phyloP scores from a whole-genome alignment of 768 basidiomycete species.

The Rhodosporidiobolus odoratus region DNA sequence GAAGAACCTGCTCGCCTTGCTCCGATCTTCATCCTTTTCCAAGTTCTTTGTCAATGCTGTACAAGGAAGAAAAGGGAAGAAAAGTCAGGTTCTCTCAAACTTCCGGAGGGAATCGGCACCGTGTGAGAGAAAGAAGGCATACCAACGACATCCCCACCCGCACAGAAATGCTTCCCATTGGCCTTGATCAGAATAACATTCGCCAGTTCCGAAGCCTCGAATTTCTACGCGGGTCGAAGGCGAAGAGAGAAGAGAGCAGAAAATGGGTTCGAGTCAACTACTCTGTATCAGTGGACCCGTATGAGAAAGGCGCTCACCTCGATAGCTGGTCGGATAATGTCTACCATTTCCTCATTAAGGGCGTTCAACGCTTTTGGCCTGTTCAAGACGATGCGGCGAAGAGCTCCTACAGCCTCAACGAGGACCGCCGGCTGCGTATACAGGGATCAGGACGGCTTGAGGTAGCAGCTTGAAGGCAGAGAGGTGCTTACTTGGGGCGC shows the following conservation, averaged over 20 bases:
- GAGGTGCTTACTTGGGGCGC: not conserved
- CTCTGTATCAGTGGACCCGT: not conserved
- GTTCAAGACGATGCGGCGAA: slow-evolving; percentile 70
- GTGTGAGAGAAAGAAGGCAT: slow-evolving; percentile 45
- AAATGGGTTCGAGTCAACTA: not conserved
- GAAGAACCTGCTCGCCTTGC: slow-evolving; percentile 77
- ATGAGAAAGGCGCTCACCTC: slow-evolving; percentile 54
- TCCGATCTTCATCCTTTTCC: slow-evolving; percentile 53
- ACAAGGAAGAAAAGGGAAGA: not conserved
- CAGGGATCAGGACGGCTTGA: not conserved
- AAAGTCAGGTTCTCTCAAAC: not conserved
- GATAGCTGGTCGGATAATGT: slow-evolving; percentile 63
- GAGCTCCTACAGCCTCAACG: slow-evolving; percentile 39
- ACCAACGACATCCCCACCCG: slow-evolving; percentile 91
- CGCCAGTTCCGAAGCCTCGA: slow-evolving; percentile 66
- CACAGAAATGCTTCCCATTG: slow-evolving; percentile 70
- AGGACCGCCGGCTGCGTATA: slow-evolving; percentile 35
- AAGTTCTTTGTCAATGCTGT: slow-evolving; percentile 32
- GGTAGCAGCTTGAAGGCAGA: not conserved
- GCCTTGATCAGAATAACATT: slow-evolving; percentile 69
- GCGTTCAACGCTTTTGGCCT: slow-evolving; percentile 75
- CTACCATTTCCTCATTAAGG: slow-evolving; percentile 71
- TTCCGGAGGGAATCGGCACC: too few relatives aligned
- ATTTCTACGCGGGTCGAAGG: slow-evolving; percentile 52
- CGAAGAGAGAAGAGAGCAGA: not conserved